These are phyloP conservation scores for Fomitopsis palustris DNA, from an alignment of 1,284 basidiomycete species.

Conservation along the genomic window DNA sequence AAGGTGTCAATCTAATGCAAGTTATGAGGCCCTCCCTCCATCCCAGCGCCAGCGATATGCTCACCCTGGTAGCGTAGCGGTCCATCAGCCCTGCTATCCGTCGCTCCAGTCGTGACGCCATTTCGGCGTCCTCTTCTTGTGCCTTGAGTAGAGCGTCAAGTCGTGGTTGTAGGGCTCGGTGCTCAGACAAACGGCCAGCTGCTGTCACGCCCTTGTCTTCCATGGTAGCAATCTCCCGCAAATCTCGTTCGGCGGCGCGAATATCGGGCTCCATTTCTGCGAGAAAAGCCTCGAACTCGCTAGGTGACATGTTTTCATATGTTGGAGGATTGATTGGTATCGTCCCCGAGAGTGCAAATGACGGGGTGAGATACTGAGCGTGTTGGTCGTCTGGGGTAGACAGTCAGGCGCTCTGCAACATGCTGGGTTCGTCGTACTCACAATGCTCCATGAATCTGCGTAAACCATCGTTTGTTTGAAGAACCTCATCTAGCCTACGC, in stretches of 20 bases:
- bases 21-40: not conserved
- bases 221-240: slow-evolving; percentile 68
- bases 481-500: slow-evolving; percentile 46
- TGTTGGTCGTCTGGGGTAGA: slow-evolving; percentile 62
- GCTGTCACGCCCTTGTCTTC: slow-evolving; percentile 67
- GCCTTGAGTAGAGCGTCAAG: slow-evolving; percentile 52
- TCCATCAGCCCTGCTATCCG: slow-evolving; percentile 63
- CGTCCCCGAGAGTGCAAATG: slow-evolving; percentile 64
- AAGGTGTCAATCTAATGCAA: slow-evolving; percentile 61
- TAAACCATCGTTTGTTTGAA: slow-evolving; percentile 66
- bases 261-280: slow-evolving; percentile 79
- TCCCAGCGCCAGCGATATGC: not conserved
- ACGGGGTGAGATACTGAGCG: slow-evolving; percentile 64
- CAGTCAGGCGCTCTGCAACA: not conserved
- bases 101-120: slow-evolving; percentile 56
- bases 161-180: slow-evolving; percentile 59
- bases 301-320: slow-evolving; percentile 59
- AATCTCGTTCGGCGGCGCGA: slow-evolving; percentile 72
- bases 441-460: slow-evolving; percentile 72
- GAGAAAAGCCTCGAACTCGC: slow-evolving; percentile 66
- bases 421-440: slow-evolving; percentile 30
- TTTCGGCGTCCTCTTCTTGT: slow-evolving; percentile 54
- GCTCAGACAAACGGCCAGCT: slow-evolving; percentile 70
- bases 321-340: slow-evolving; percentile 46
- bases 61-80: slow-evolving; percentile 64